Conservation (phyloP, 371 early-diverging fungal genomes). For the Mortierella sp. region DNA sequence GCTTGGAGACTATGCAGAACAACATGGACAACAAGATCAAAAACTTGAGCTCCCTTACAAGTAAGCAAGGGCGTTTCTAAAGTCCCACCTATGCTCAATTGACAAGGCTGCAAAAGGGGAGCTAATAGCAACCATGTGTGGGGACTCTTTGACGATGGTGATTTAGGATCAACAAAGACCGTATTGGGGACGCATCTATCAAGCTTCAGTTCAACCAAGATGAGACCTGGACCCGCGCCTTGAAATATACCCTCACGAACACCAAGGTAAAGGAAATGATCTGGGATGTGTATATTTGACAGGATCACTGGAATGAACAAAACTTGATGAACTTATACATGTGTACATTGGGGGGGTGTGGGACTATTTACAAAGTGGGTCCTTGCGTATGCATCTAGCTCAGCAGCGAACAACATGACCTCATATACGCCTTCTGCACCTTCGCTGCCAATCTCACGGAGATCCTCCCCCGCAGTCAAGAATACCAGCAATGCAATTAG, state of each 20-base stretch:
- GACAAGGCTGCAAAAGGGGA: background rate
- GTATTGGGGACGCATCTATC: constrained; percentile 88
- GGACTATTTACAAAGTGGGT: constrained; percentile 29
- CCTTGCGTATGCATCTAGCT: constrained; percentile 47
- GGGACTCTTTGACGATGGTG: no score
- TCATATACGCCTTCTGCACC: constrained; percentile 49
- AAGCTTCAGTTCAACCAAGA: constrained; percentile 88
- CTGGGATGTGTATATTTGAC: background rate
- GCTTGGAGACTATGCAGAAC: constrained; percentile 82
- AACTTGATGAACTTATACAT: background rate
- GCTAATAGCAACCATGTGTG: no score
- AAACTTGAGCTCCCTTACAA: constrained; percentile 83
- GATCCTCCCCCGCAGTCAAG: constrained; percentile 33
- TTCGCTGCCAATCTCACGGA: constrained; percentile 40
- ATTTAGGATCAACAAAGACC: constrained; percentile 84
- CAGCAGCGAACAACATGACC: constrained; percentile 45
- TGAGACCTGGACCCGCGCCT: constrained; percentile 92
- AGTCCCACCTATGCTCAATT: no score
- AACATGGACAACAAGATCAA: constrained; percentile 61
- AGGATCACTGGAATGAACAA: no score
- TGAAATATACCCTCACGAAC: constrained; percentile 88
- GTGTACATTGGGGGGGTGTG: no score
- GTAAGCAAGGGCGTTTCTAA: constrained; percentile 46
- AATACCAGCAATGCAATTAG: background rate
- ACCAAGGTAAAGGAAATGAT: constrained; percentile 66